Evolutionary conservation across 2,329 filamentous ascomycete species (phyloP).

Genomic region (Colletotrichum incanum): DNA sequence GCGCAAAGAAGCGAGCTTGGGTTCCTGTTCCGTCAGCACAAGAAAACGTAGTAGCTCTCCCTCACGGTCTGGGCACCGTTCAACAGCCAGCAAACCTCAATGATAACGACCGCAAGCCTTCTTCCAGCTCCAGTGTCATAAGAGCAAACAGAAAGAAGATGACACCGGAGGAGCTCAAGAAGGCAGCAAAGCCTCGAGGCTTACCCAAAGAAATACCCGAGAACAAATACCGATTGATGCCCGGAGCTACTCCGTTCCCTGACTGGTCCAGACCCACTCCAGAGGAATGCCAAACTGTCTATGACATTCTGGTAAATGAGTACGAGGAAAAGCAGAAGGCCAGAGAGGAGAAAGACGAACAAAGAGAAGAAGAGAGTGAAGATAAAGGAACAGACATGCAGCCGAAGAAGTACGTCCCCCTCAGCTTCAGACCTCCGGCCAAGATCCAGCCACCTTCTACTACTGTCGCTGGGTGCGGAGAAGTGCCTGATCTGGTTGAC

Average conservation of each 20-base stretch:
- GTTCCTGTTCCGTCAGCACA: background rate
- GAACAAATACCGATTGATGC: slow-evolving; percentile 66
- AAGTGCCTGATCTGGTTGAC: slow-evolving; percentile 70
- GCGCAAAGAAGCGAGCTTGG: background rate
- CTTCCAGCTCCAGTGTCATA: background rate
- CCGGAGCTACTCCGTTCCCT: slow-evolving; percentile 77
- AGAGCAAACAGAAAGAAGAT: background rate
- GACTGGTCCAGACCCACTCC: slow-evolving; percentile 75
- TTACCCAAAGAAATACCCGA: slow-evolving; percentile 47
- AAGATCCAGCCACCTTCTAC: slow-evolving; percentile 79
- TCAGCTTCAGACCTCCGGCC: slow-evolving; percentile 71
- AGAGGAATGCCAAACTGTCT: slow-evolving; percentile 80
- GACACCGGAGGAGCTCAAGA: slow-evolving; percentile 34
- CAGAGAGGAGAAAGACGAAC: background rate
- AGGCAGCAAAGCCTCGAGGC: slow-evolving; percentile 46
- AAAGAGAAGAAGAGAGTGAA: background rate
- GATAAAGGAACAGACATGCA: background rate
- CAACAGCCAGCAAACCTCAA: background rate
- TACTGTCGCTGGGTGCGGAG: slow-evolving; percentile 77
- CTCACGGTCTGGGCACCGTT: slow-evolving; percentile 43
- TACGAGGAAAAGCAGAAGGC: slow-evolving; percentile 68
- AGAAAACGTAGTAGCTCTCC: slow-evolving; percentile 8
- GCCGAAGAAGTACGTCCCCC: slow-evolving; percentile 1
- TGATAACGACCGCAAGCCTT: background rate
- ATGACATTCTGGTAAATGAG: slow-evolving; percentile 73